Base-by-base conservation (phyloP, 345 rosid species). In the Arabis hirsuta region DNA sequence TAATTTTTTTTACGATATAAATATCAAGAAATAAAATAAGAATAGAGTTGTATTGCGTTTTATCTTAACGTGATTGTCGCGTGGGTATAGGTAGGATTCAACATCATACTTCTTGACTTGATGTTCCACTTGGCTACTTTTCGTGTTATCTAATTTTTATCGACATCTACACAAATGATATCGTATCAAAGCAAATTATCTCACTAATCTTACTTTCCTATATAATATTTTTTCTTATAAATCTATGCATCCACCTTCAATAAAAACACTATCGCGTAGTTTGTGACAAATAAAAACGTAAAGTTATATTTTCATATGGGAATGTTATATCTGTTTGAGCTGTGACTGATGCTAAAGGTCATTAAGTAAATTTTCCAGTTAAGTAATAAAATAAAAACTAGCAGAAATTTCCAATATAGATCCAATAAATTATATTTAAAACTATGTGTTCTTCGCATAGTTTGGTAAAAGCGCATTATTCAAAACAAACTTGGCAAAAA, bases 91-190 rank as follows among this genome's bases (percentile, higher is more conserved):
- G 76, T 54, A 54, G 63, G 76, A 72, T 62, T 72, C 70, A 72
- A 54, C 77, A 55, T 73, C 50, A 63, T 63, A 64, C 16, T 64
- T 73, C 41, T 63, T 6, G 29, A 62, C 41, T 63, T 6, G 29
- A 62, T 64, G 50, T 55, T 55, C 65, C 77, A 71, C 75, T 52
- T 52, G 32, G 61, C 54, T 62, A 71, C 69, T 71, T 71, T 62
- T 19, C 55, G 36, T 42, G 22, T 71, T 42, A 71, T 62, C 54
- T 71, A 52, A 61, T 50, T 41, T 39, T 39, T 32, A 55, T 73
- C 64, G 12, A 73, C 48, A 46, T 45, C 24, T 54, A 72, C 19
- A 34, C 47, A 54, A 50, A 71, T 38, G 20, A 50, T 46, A 36
- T 58, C 26, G 26, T 16, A 59, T 50, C 31, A 50, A 31, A 56